Evolutionary conservation across 495 filamentous ascomycete species (phyloP).

Genomic region (Cercophora scortea): DNA sequence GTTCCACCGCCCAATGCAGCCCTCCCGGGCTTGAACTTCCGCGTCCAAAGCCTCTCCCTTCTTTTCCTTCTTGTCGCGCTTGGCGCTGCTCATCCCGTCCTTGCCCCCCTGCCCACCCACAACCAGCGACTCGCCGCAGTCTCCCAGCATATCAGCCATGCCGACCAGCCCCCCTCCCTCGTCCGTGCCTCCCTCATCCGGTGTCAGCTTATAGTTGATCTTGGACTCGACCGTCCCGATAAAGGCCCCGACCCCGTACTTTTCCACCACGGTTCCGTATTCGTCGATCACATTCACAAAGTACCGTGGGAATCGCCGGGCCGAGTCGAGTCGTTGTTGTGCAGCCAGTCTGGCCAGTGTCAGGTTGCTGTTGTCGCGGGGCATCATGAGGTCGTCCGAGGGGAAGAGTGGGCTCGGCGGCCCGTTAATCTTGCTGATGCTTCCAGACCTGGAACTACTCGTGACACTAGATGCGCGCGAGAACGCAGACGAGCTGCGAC

Average conservation of each 20-base stretch:
- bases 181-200: constrained; percentile 50
- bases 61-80: constrained; percentile 1
- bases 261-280: constrained; percentile 33
- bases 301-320: constrained; percentile 43
- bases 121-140: constrained; percentile 33
- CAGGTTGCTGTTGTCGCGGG: constrained; percentile 37
- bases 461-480: not conserved
- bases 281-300: constrained; percentile 46
- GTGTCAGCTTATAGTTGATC: constrained; percentile 50
- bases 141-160: constrained; percentile 42
- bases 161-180: constrained; percentile 46
- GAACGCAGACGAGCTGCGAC: constrained; percentile 7
- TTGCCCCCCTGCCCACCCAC: not conserved
- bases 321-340: constrained; percentile 50
- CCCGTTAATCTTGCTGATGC: constrained; percentile 2
- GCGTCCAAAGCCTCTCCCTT: constrained; percentile 18
- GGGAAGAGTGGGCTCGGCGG: constrained; percentile 32
- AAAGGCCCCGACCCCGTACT: constrained; percentile 46
- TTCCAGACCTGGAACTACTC: not conserved
- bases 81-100: not conserved
- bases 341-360: constrained; percentile 45
- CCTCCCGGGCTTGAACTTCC: constrained; percentile 23
- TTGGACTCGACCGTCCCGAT: constrained; percentile 48
- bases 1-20: constrained; percentile 53
- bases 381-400: constrained; percentile 12